Conservation (phyloP, 352 stramenopile genomes). For the Pythium grandisporangium region DNA sequence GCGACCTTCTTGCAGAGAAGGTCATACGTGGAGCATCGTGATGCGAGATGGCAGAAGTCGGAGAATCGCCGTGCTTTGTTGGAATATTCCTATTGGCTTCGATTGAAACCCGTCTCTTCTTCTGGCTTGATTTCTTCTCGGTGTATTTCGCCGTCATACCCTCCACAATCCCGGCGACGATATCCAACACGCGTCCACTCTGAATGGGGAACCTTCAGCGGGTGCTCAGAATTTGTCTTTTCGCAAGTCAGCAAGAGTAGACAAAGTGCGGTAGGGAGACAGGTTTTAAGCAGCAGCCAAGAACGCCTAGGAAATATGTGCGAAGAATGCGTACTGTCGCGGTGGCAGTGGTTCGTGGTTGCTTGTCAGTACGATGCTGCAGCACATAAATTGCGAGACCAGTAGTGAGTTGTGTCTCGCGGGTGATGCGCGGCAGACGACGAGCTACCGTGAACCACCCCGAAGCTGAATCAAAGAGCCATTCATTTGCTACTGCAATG, state of each 20-base stretch:
- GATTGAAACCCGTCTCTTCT: no score
- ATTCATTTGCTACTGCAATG: constrained; percentile 69
- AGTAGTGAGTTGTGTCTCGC: constrained; percentile 68
- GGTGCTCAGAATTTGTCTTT: constrained; percentile 48
- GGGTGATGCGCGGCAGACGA: constrained; percentile 57
- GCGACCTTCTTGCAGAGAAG: constrained; percentile 77
- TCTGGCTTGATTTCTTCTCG: constrained; percentile 51
- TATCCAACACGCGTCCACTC: constrained; percentile 67
- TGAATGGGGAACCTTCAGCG: constrained; percentile 77
- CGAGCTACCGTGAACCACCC: constrained; percentile 70
- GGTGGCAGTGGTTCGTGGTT: no score
- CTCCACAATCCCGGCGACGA: constrained; percentile 70
- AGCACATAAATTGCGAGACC: constrained; percentile 71
- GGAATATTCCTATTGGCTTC: not conserved
- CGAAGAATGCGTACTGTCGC: no score
- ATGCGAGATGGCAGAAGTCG: not conserved
- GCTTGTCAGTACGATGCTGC: constrained; percentile 71
- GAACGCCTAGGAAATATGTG: no score
- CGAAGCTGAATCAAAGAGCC: constrained; percentile 63
- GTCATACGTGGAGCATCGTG: constrained; percentile 38
- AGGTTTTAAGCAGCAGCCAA: no score
- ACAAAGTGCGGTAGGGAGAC: no score
- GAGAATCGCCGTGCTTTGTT: constrained; percentile 9
- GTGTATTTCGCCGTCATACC: constrained; percentile 66
- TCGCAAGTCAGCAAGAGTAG: no score